Conservation (phyloP, 352 stramenopile species). For the Globisporangium splendens region DNA sequence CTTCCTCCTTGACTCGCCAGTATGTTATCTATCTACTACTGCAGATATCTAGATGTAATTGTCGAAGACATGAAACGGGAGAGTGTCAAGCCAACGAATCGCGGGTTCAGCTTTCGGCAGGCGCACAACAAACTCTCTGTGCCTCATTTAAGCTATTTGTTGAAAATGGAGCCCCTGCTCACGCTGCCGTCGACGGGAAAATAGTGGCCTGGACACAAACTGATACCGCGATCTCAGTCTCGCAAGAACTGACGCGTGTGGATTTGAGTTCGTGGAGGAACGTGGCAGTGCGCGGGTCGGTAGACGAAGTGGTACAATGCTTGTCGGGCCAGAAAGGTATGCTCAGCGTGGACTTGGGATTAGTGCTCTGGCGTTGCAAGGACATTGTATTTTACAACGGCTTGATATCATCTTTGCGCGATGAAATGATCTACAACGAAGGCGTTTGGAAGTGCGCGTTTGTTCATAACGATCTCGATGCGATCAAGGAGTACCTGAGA, state of each 20-base stretch:
- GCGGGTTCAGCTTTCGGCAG: slow-evolving; percentile 30
- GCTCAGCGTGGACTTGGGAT: slow-evolving; percentile 28
- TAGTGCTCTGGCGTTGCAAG: slow-evolving; percentile 41
- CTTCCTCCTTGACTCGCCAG: not conserved
- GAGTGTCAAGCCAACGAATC: not conserved
- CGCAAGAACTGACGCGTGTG: slow-evolving; percentile 24
- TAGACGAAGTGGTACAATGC: slow-evolving; percentile 38
- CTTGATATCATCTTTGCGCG: slow-evolving; percentile 29
- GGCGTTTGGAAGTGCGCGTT: slow-evolving; percentile 53
- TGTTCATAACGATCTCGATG: slow-evolving; percentile 33
- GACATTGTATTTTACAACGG: slow-evolving; percentile 34
- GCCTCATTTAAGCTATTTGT: slow-evolving; percentile 26
- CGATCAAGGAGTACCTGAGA: slow-evolving; percentile 30
- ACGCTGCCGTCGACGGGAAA: slow-evolving; percentile 30
- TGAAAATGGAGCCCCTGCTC: slow-evolving; percentile 28
- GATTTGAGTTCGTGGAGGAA: slow-evolving; percentile 62
- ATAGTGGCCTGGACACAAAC: slow-evolving; percentile 34
- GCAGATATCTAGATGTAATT: slow-evolving; percentile 29
- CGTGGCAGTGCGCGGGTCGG: slow-evolving; percentile 36
- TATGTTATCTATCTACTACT: not conserved
- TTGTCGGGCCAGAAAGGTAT: slow-evolving; percentile 18
- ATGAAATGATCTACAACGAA: slow-evolving; percentile 31
- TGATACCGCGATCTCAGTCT: slow-evolving; percentile 18
- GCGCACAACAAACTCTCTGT: slow-evolving; percentile 34
- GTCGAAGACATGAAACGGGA: slow-evolving; percentile 28